phyloP scores from a whole-genome alignment of 345 rosid genomes.

The Brassica rapa region DNA sequence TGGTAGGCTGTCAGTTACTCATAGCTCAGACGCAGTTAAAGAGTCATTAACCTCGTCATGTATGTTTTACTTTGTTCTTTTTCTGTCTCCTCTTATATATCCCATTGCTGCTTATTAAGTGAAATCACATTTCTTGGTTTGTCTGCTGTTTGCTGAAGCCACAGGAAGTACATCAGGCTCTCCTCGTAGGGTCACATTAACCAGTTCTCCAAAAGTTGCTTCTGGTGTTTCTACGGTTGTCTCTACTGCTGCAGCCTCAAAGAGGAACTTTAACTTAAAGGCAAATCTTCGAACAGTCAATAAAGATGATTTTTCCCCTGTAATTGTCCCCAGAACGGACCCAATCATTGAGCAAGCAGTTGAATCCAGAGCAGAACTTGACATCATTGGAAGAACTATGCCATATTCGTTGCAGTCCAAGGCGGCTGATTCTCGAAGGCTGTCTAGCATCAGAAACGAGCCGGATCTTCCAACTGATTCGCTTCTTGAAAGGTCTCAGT shows the following conservation, averaged over 20 bases:
- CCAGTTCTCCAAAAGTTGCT: slow-evolving; percentile 47
- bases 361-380: slow-evolving; percentile 76
- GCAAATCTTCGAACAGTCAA: slow-evolving; percentile 51
- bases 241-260: slow-evolving; percentile 52
- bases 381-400: slow-evolving; percentile 90
- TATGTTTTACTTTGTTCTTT: slow-evolving; percentile 47
- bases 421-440: slow-evolving; percentile 61
- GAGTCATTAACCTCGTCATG: slow-evolving; percentile 64
- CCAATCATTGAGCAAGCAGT: slow-evolving; percentile 55
- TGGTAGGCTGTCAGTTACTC: slow-evolving; percentile 72
- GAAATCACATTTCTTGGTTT: slow-evolving; percentile 38
- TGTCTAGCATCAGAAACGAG: slow-evolving; percentile 58
- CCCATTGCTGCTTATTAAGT: slow-evolving; percentile 22
- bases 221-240: slow-evolving; percentile 46
- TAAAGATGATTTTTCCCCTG: slow-evolving; percentile 66
- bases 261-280: slow-evolving; percentile 52
- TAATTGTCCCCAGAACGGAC: slow-evolving; percentile 75
- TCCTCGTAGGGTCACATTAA: slow-evolving; percentile 69
- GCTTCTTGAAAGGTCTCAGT: slow-evolving; percentile 46
- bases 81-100: neutral
- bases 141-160: slow-evolving; percentile 62
- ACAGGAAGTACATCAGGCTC: slow-evolving; percentile 72
- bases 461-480: slow-evolving; percentile 54
- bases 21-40: slow-evolving; percentile 66
- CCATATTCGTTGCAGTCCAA: slow-evolving; percentile 95